Conservation (phyloP, 148 eudicot species). For the Dianthus caryophyllus region DNA sequence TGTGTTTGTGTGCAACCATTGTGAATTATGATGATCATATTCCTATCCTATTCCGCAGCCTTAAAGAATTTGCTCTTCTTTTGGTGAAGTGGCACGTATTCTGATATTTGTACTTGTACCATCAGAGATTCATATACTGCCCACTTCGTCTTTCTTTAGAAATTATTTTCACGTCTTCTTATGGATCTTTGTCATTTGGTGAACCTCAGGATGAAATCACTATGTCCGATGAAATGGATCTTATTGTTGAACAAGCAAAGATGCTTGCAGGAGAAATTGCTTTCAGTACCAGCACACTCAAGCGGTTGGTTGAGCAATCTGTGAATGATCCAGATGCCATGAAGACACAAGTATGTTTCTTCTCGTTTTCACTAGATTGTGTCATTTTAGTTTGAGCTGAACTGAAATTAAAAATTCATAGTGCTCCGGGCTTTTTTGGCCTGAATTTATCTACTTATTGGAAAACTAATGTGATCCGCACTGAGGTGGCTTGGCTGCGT, state of each 20-base stretch:
- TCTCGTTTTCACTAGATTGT: not conserved
- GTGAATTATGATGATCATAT: not conserved
- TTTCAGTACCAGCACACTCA: slow-evolving; percentile 86
- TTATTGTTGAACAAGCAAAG: slow-evolving; percentile 93
- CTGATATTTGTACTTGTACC: not conserved
- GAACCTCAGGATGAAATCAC: slow-evolving; percentile 55
- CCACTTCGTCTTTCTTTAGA: not conserved
- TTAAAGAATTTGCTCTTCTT: not conserved
- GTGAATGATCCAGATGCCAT: slow-evolving; percentile 74
- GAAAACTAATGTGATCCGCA: too few relatives aligned
- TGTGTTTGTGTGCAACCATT: not conserved
- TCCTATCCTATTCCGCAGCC: not conserved
- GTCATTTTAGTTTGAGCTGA: not conserved
- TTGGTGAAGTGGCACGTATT: not conserved
- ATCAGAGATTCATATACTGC: not conserved
- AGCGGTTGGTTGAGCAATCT: slow-evolving; percentile 89
- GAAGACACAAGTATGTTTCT: slow-evolving; percentile 57
- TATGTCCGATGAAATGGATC: slow-evolving; percentile 88
- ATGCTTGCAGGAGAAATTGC: slow-evolving; percentile 99
- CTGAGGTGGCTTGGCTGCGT: not conserved
- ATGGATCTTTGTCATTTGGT: slow-evolving; percentile 17
- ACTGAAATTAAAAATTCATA: too few relatives aligned
- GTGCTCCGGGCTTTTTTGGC: too few relatives aligned
- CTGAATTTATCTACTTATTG: not conserved
- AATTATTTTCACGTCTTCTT: slow-evolving; percentile 2